These are phyloP conservation scores for Nothophytophthora sp. DNA, from an alignment of 352 stramenopile species.

Conservation along the genomic window DNA sequence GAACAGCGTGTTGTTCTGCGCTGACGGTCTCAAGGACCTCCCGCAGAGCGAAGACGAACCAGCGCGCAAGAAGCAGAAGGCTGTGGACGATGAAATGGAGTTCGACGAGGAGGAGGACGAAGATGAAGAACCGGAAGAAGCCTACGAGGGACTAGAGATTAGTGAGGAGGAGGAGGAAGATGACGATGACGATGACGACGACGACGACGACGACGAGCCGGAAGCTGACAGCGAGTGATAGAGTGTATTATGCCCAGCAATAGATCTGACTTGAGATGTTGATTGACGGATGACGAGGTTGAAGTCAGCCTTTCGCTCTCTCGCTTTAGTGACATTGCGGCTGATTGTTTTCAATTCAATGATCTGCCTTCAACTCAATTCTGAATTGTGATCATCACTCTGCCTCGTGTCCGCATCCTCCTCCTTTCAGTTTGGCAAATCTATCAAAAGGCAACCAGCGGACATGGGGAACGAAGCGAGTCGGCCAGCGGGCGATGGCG, in stretches of 20 bases:
- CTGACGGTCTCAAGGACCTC: slow-evolving; percentile 73
- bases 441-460: slow-evolving; percentile 7
- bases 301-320: neutral
- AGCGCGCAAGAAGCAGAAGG: slow-evolving; percentile 54
- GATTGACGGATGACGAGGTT: neutral
- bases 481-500: slow-evolving; percentile 21
- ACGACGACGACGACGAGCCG: slow-evolving; percentile 36
- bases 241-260: slow-evolving; percentile 6
- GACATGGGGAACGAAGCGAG: slow-evolving; percentile 68
- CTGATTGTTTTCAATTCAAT: no score
- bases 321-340: no score
- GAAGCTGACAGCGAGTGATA: slow-evolving; percentile 40
- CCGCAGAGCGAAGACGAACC: slow-evolving; percentile 31
- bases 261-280: neutral
- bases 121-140: slow-evolving; percentile 79
- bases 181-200: slow-evolving; percentile 52
- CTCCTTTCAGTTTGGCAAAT: no score
- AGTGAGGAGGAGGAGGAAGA: slow-evolving; percentile 59
- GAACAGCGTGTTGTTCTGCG: slow-evolving; percentile 91
- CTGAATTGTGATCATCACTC: no score
- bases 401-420: no score
- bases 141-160: slow-evolving; percentile 85
- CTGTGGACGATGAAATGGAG: slow-evolving; percentile 36
- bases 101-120: slow-evolving; percentile 55
- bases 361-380: no score